Percentiles rank a stretch among this genome's conserved stretches.
These are phyloP conservation scores for Fusarium tuaranense DNA, from an alignment of 2,329 filamentous ascomycete species.

Conservation along the genomic window DNA sequence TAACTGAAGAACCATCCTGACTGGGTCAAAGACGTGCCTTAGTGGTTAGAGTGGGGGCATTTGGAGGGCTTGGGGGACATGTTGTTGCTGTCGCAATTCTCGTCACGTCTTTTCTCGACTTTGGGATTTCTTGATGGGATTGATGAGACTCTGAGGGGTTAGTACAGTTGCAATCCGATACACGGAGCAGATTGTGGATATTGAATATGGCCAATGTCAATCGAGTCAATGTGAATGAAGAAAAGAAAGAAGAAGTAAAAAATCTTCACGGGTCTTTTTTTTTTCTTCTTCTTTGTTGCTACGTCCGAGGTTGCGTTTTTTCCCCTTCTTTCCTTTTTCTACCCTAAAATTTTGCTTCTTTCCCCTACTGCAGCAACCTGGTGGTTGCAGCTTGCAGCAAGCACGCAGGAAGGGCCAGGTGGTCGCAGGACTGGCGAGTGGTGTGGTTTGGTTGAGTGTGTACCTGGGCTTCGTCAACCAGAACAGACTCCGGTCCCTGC, in stretches of 20 bases:
- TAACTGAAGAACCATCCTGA: slow-evolving; percentile 16
- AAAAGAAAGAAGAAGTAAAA: slow-evolving; percentile 6
- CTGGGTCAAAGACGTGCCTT: slow-evolving; percentile 11
- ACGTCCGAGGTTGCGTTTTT: slow-evolving; percentile 3
- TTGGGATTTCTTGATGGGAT: not conserved
- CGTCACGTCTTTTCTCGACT: not conserved
- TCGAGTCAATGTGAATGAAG: not conserved
- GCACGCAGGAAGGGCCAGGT: slow-evolving; percentile 35
- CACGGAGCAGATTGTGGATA: not conserved
- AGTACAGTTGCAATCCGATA: not conserved
- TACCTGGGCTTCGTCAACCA: slow-evolving; percentile 5
- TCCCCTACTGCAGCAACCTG: slow-evolving; percentile 31
- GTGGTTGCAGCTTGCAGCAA: slow-evolving; percentile 38
- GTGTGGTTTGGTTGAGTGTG: slow-evolving; percentile 40
- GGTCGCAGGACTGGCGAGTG: slow-evolving; percentile 41
- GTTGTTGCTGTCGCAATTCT: slow-evolving; percentile 19
- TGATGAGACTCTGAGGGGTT: slow-evolving; percentile 2
- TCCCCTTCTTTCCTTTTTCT: slow-evolving; percentile 8
- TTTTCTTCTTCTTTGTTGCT: slow-evolving; percentile 12
- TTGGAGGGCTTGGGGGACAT: not conserved
- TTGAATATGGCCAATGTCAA: slow-evolving; percentile 1
- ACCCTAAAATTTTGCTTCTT: slow-evolving; percentile 20
- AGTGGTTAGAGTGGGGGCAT: slow-evolving; percentile 20
- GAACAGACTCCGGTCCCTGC: not conserved
- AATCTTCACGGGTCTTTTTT: slow-evolving; percentile 21